Evolutionary conservation across 176 grass and related monocot genomes (phyloP).

Genomic region (Bolboschoenus planiculmis): DNA sequence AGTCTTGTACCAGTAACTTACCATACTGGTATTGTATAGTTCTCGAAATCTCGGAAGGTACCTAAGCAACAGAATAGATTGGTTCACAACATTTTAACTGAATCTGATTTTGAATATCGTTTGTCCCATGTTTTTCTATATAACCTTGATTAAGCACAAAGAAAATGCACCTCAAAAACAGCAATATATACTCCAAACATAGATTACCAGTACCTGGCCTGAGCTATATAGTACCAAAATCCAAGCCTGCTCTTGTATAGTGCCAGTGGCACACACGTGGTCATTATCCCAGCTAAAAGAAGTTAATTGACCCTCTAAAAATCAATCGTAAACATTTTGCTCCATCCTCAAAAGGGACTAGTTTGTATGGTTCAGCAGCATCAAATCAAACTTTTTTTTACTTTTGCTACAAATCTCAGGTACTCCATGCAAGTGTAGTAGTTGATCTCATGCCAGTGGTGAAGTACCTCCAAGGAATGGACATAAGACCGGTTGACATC

Average conservation of each 20-base stretch:
- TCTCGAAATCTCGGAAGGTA: background rate
- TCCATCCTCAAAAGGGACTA: background rate
- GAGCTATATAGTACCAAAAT: background rate
- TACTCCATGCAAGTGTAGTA: constrained; percentile 45
- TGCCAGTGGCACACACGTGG: background rate
- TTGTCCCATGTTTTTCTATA: background rate
- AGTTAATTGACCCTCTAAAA: background rate
- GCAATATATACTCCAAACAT: background rate
- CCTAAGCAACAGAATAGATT: background rate
- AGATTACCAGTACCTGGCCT: background rate
- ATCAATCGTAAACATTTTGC: background rate
- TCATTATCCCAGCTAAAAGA: background rate
- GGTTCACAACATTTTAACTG: background rate
- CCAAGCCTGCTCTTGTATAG: background rate
- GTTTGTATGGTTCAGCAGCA: background rate
- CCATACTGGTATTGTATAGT: background rate
- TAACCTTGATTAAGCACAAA: background rate
- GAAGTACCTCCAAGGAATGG: constrained; percentile 43
- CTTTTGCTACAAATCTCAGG: constrained; percentile 19
- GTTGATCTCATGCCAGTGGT: constrained; percentile 27
- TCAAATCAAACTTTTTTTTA: background rate
- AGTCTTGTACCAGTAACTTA: background rate
- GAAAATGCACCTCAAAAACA: background rate
- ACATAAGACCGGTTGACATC: constrained; percentile 29
- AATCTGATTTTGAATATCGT: background rate